phyloP scores from a whole-genome alignment of 176 grass and related monocot species.

The Carex pumila region DNA sequence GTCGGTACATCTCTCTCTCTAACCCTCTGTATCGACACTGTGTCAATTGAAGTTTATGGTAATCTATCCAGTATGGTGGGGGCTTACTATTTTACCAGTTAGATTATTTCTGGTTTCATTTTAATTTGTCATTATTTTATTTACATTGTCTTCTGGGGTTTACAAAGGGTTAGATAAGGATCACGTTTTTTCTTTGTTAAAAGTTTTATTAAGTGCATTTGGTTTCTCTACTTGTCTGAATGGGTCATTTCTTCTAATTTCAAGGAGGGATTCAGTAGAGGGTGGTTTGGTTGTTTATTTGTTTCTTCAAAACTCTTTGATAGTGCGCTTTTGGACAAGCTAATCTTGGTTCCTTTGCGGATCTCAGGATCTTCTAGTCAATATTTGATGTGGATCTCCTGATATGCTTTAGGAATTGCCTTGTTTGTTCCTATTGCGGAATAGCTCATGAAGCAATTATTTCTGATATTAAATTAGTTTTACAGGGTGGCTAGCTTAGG shows the following conservation, averaged over 20 bases:
- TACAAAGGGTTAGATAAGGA: background rate
- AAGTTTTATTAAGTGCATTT: background rate
- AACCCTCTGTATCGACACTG: no score
- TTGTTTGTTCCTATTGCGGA: background rate
- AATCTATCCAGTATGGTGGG: background rate
- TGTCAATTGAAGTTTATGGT: background rate
- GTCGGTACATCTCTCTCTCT: slow-evolving; percentile 28
- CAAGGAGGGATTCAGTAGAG: background rate
- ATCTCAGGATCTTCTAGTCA: background rate
- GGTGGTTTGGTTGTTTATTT: background rate
- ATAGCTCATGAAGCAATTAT: background rate
- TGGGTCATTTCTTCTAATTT: background rate
- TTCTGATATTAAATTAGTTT: background rate
- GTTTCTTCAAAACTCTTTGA: background rate
- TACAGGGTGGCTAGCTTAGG: background rate
- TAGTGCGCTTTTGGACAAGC: background rate
- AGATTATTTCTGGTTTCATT: background rate
- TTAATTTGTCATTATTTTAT: background rate
- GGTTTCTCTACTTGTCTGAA: background rate
- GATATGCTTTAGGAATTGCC: background rate
- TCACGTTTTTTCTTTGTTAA: background rate
- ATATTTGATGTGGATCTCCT: background rate
- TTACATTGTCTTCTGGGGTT: background rate
- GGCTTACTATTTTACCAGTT: background rate
- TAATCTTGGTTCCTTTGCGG: no score